Evolutionary conservation across 2,329 filamentous ascomycete species (phyloP), one percentile per base, ranked within the genome.

Genomic region (Talaromyces sp.): DNA sequence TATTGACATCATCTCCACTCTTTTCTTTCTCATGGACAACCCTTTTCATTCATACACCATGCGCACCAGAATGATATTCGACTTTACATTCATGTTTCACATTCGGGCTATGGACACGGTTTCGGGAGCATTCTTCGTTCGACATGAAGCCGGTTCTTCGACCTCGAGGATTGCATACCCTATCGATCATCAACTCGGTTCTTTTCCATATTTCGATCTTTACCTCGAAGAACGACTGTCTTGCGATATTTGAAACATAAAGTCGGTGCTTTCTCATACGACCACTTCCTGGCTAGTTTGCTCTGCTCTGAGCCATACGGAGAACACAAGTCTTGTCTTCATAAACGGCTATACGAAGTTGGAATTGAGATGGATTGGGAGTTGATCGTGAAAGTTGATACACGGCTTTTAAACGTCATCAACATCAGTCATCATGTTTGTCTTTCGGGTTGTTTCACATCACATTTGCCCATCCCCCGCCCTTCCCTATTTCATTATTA

Each of bases 1-100:
- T 68, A 74, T 71, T 71, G 73, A 75, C 71, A 72, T 66, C 72
- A 70, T 74, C 70, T 68, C 70, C 71, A 72, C 72, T 74, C 72
- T 71, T 58, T 58, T 50, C 31, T 35, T 50, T 59, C 47, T 57
- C 59, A 43, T 57, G 59, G 43, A 41, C 66, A 67, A 54, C 61
- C 45, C 67, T 68, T 67, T 62, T 65, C 73, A 71, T 72, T 74
- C 73, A 73, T 71, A 73, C 74, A 75, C 70, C 72, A 72, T 75
- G 73, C 64, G 64, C 64, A 62, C 47, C 50, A 63, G 60, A 66
- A 65, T 66, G 49, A 35, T 57, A 72, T 68, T 68, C 72, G 72
- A 67, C 70, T 73, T 60, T 25, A 31, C 47, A 50, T 50, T 54
- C 52, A 39, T 25, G 27, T 56, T 63, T 63, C 57, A 50, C 62